Conservation (phyloP, 345 rosid species). For the Lepidium africanum region DNA sequence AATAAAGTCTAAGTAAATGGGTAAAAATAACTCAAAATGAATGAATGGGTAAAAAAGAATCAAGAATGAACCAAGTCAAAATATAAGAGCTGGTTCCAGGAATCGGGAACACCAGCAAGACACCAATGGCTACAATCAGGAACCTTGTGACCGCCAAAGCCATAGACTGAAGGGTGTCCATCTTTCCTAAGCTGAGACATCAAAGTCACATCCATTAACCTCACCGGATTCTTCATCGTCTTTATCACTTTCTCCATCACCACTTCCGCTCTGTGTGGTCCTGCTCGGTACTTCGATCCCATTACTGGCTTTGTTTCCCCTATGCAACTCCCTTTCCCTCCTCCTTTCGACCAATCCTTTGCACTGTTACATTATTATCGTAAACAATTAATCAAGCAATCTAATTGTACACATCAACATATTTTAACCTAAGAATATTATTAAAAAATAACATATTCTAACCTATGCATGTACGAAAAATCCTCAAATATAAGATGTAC, state of each 20-base stretch:
- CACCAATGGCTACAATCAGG: conserved; percentile 38
- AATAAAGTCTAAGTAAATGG: no score
- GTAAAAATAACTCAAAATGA: not conserved
- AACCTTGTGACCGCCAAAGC: conserved; percentile 13
- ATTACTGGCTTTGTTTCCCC: conserved; percentile 35
- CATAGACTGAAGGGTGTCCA: conserved; percentile 29
- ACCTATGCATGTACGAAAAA: not conserved
- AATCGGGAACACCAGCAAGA: conserved; percentile 32
- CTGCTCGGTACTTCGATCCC: conserved; percentile 33
- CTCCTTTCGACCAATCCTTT: conserved; percentile 49
- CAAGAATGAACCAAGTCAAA: conserved; percentile 13
- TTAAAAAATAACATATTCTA: not conserved
- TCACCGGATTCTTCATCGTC: conserved; percentile 18
- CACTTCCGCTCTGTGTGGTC: conserved; percentile 41
- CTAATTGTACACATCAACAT: no score
- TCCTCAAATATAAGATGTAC: no score
- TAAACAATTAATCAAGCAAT: not conserved
- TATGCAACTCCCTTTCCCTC: conserved; percentile 29
- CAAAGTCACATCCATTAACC: conserved; percentile 24
- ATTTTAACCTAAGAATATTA: not conserved
- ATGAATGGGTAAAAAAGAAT: not conserved
- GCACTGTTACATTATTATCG: conserved; percentile 28
- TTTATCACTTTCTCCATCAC: conserved; percentile 23
- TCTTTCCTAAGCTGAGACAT: conserved; percentile 37
- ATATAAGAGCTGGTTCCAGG: conserved; percentile 31